Conservation (phyloP, 2,329 filamentous ascomycete species). For the Sclerotinia trifoliorum region DNA sequence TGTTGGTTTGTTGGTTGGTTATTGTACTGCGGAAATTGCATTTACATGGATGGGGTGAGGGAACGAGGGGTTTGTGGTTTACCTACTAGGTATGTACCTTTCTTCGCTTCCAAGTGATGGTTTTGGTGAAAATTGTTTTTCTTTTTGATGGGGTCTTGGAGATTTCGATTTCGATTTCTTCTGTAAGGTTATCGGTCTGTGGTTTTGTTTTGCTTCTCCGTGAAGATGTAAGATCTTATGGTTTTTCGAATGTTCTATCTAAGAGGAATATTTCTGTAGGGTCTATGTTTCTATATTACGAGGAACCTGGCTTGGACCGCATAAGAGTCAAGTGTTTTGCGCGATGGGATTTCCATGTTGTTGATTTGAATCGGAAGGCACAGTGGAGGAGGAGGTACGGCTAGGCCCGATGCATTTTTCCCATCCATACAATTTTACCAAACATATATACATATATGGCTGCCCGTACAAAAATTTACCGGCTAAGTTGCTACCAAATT, state of each 20-base stretch:
- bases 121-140: background rate
- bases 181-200: no score
- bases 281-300: background rate
- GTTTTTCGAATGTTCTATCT: background rate
- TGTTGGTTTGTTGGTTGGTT: background rate
- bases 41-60: background rate
- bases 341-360: no score
- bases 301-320: accelerated
- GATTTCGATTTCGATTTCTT: background rate
- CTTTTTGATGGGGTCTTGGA: no score
- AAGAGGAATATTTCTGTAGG: background rate
- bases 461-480: no score
- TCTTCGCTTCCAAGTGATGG: background rate
- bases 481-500: background rate
- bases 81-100: no score
- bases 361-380: background rate
- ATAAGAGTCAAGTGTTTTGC: no score
- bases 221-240: background rate
- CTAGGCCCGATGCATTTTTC: no score
- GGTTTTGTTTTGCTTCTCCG: background rate
- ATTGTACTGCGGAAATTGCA: background rate
- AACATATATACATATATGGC: background rate
- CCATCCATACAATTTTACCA: background rate
- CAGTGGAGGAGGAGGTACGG: no score
- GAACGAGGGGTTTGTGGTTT: background rate